These are phyloP conservation scores for Microstroma glucosiphilum DNA, from an alignment of 1,284 basidiomycete species.

Conservation along the genomic window DNA sequence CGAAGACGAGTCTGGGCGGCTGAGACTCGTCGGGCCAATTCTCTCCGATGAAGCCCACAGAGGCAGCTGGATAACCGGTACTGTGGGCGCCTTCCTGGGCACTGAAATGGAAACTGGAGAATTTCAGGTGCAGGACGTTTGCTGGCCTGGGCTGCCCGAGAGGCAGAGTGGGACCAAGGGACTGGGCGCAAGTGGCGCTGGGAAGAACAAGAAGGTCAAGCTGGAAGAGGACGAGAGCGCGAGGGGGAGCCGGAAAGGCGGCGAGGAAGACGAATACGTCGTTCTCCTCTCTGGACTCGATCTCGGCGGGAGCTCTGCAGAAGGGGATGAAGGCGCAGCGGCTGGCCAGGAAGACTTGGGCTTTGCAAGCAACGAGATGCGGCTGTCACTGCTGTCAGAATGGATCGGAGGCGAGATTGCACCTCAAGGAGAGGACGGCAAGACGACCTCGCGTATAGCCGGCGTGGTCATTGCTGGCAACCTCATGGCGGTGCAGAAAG, in stretches of 20 bases:
- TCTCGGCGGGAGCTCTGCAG: slow-evolving; percentile 52
- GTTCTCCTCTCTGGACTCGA: slow-evolving; percentile 51
- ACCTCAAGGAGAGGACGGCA: slow-evolving; percentile 53
- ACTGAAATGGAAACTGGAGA: slow-evolving; percentile 82
- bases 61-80: slow-evolving; percentile 54
- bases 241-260: slow-evolving; percentile 3
- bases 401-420: slow-evolving; percentile 79
- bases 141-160: slow-evolving; percentile 62
- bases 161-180: not conserved
- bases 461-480: slow-evolving; percentile 40
- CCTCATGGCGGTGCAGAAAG: slow-evolving; percentile 3
- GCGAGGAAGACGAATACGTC: slow-evolving; percentile 27
- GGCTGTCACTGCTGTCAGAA: slow-evolving; percentile 55
- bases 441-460: slow-evolving; percentile 20
- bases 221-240: slow-evolving; percentile 6
- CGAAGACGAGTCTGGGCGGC: slow-evolving; percentile 26
- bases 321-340: slow-evolving; percentile 13
- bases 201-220: not conserved
- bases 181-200: not conserved
- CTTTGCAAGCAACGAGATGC: slow-evolving; percentile 22
- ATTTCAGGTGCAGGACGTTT: slow-evolving; percentile 88
- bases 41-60: slow-evolving; percentile 17
- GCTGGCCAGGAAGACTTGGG: not conserved
- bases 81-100: slow-evolving; percentile 77
- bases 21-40: slow-evolving; percentile 60